Conservation (phyloP, 2,329 filamentous ascomycete species). For the Diaporthe sp. region DNA sequence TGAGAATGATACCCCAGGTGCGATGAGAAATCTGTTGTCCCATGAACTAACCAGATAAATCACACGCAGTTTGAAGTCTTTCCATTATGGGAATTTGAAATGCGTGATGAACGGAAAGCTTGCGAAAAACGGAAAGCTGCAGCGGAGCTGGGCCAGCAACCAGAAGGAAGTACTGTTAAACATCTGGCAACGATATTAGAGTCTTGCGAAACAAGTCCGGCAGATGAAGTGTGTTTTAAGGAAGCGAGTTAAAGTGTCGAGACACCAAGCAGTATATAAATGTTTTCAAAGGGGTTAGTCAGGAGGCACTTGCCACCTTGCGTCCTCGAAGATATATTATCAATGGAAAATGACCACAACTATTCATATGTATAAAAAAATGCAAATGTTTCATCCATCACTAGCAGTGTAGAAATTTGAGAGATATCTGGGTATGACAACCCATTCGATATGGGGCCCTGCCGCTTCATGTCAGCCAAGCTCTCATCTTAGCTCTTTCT, state of each 20-base stretch:
- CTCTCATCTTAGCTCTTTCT: not conserved
- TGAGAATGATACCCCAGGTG: not conserved
- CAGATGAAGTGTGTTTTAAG: not conserved
- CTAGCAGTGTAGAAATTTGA: not conserved
- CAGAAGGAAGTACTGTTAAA: not conserved
- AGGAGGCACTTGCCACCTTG: not conserved
- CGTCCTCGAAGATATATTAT: not conserved
- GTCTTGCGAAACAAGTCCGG: not conserved
- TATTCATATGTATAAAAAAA: not conserved
- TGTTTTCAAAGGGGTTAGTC: not conserved
- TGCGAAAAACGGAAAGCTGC: too few relatives aligned
- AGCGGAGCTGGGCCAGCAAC: not conserved
- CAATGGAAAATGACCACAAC: not conserved
- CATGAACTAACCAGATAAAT: not conserved
- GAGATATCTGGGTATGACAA: not conserved
- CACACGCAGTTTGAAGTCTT: not conserved
- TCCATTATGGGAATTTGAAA: not conserved
- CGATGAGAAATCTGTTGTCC: not conserved
- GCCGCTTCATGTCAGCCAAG: not conserved
- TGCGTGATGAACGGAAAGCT: not conserved
- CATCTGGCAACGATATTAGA: not conserved
- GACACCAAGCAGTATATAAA: not conserved
- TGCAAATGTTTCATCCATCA: not conserved
- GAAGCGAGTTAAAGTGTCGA: not conserved
- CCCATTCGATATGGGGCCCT: not conserved